Evolutionary conservation across 2,329 filamentous ascomycete species (phyloP), one percentile per base, ranked within the genome.

Genomic region (Ophiostoma australiae): DNA sequence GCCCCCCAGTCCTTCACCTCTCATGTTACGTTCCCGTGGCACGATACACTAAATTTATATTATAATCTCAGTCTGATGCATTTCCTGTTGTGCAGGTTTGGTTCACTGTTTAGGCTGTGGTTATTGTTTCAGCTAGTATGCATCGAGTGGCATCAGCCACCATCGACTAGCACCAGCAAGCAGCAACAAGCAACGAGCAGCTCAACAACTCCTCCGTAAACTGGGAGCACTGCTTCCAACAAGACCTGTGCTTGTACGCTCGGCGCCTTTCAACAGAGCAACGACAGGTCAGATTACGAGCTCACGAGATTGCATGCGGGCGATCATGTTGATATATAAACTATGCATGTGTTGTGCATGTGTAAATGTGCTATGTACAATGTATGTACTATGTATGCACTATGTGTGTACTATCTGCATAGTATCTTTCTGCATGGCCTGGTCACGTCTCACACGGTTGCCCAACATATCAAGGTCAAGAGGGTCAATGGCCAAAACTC

Each of bases 251-350:
- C 58, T 63, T 23, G 61, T 66, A 39, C 61, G 7, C 61, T 20
- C 4, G 10, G 31, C 6, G 63, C n/a, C 63, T 39, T 23, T 20
- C n/a, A 66, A 39, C 20, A 17, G n/a, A 41, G 37, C 17, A 66
- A 37, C 41, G 35, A 66, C 63, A 66, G 63, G 63, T 41, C 63
- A 31, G 63, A 66, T 66, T 66, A 66, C 63, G 63, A 66, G 63
- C 11, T n/a, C 23, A 63, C 33, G 33, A 35, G 15, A 20, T 10
- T n/a, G 23, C 58, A 6, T 63, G 23, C 27, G 58, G 58, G 58
- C 11, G 58, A 63, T 33, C 55, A 61, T 61, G 55, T 17, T 33
- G 27, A 63, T 63, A 13, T 63, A 55, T 23, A 23, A 6, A 55
- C 20, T 55, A 55, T 55, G 23, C 27, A 55, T 55, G 48, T 55